These are phyloP conservation scores for Microcos paniculata DNA, from an alignment of 345 rosid species.

Conservation along the genomic window DNA sequence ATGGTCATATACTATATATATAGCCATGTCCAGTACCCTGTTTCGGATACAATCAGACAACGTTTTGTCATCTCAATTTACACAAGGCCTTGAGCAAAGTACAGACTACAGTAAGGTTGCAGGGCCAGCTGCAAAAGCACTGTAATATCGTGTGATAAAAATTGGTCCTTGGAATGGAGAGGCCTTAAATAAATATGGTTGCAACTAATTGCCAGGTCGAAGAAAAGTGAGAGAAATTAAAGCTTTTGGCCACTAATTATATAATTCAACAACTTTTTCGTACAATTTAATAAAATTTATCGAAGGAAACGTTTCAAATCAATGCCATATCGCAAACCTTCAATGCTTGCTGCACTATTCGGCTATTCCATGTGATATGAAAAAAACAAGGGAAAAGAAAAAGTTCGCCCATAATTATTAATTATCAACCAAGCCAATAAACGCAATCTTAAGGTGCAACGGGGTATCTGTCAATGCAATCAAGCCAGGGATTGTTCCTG, in stretches of 20 bases:
- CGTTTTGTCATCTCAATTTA: too few species aligned
- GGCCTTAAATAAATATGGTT: too few species aligned
- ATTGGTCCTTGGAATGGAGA: neutral
- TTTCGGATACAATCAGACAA: too few species aligned
- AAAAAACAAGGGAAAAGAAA: neutral
- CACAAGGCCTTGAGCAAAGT: too few species aligned
- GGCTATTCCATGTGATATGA: neutral
- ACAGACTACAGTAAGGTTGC: too few species aligned
- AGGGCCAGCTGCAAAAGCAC: too few species aligned
- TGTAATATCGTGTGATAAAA: neutral
- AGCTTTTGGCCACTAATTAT: neutral
- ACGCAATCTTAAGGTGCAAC: conserved; percentile 14
- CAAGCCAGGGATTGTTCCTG: conserved; percentile 75
- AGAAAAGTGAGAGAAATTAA: neutral
- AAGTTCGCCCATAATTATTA: neutral
- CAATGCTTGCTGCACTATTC: too few species aligned
- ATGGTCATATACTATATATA: too few species aligned
- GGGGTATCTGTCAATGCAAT: conserved; percentile 67
- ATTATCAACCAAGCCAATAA: neutral
- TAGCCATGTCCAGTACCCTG: too few species aligned
- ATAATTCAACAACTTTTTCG: neutral
- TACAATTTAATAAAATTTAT: neutral
- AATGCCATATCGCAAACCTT: neutral
- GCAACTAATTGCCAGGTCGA: neutral
- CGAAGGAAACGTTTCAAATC: neutral